phyloP scores from a whole-genome alignment of 805 yeast species.

The Candida alai region DNA sequence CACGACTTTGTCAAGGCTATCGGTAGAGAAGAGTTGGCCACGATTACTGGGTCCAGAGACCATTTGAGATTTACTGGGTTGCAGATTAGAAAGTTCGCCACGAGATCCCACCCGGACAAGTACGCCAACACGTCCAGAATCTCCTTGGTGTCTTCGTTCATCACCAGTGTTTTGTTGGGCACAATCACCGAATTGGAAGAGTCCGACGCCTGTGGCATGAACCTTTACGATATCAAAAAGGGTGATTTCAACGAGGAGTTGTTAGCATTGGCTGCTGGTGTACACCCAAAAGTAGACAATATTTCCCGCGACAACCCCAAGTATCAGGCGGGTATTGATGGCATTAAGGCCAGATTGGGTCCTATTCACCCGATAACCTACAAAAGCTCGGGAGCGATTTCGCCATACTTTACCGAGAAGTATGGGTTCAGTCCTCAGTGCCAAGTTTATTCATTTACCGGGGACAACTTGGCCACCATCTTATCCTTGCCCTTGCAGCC shows the following conservation, averaged over 20 bases:
- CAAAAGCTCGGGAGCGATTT: conserved; percentile 47
- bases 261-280: conserved; percentile 52
- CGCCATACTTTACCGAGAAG: conserved; percentile 56
- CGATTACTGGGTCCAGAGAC: conserved; percentile 78
- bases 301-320: conserved; percentile 15
- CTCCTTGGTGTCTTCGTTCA: conserved; percentile 73
- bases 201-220: conserved; percentile 93
- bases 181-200: conserved; percentile 63
- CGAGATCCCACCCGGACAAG: conserved; percentile 44
- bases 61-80: conserved; percentile 90
- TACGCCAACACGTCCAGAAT: conserved; percentile 60
- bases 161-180: conserved; percentile 70
- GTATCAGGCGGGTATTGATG: conserved; percentile 28
- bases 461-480: conserved; percentile 88
- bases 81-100: conserved; percentile 75
- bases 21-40: conserved; percentile 62
- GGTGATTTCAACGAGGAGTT: conserved; percentile 55
- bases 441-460: conserved; percentile 72
- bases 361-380: conserved; percentile 48
- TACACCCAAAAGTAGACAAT: conserved; percentile 41
- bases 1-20: conserved; percentile 53
- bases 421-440: conserved; percentile 63
- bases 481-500: conserved; percentile 73
- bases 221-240: conserved; percentile 67
- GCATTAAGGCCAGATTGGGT: conserved; percentile 52